Evolutionary conservation across 2,329 filamentous ascomycete genomes (phyloP).

Genomic region (Sarocladium oryzae): DNA sequence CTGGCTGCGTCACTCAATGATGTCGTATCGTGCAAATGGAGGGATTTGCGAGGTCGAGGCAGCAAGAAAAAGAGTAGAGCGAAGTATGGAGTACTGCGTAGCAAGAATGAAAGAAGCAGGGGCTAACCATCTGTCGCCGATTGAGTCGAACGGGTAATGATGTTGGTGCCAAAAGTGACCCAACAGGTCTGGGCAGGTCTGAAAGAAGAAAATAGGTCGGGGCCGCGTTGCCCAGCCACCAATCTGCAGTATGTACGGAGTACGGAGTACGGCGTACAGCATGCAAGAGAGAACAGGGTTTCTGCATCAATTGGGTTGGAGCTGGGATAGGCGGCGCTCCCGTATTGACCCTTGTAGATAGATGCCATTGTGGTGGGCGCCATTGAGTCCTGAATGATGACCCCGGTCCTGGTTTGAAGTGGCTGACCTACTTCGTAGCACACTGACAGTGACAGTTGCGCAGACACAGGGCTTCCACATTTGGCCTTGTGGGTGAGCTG

Average conservation of each 20-base stretch:
- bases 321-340: neutral
- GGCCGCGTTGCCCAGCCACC: slow-evolving; percentile 3
- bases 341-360: neutral
- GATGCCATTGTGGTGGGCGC: neutral
- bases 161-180: neutral
- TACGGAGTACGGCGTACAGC: neutral
- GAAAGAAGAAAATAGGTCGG: neutral
- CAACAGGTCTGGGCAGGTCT: neutral
- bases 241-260: neutral
- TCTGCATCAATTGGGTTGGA: neutral
- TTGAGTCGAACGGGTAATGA: neutral
- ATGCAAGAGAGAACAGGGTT: neutral
- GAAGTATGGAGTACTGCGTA: too few relatives aligned
- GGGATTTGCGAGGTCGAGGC: neutral
- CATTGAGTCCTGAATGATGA: too few relatives aligned
- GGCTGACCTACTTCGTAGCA: too few relatives aligned
- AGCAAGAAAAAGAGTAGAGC: neutral
- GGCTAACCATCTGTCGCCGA: too few relatives aligned
- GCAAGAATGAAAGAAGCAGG: too few relatives aligned
- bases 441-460: too few relatives aligned
- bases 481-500: too few relatives aligned
- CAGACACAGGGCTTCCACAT: too few relatives aligned
- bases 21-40: neutral
- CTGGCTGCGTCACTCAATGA: neutral
- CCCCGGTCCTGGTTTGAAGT: too few relatives aligned